Evolutionary conservation across 2,329 filamentous ascomycete genomes (phyloP), one percentile per base, ranked within the genome.

Genomic region (Cordyceps pruinosa): DNA sequence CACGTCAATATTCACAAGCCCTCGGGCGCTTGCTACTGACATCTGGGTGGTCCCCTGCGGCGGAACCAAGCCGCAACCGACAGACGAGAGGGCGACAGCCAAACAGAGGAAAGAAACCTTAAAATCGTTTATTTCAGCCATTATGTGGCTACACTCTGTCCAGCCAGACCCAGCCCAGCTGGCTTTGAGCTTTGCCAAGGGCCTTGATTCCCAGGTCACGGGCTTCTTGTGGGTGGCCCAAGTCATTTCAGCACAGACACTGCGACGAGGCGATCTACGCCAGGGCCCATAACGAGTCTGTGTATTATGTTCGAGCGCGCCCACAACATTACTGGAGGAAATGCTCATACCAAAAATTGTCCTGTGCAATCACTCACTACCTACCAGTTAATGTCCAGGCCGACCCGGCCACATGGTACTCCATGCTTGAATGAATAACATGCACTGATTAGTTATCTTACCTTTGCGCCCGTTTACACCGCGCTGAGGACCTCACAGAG

Each of bases 161-260:
- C 41, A 7, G 39, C 51, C 28, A 26, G 23, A 8, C 19, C 21
- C 30, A 28, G 28, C 15, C 21, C 51, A 35, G 28, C 28, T 21
- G 7, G 13, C 28, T 21, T 34, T 9, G n/a, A 13, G 17, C 26
- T 15, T 19, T 10, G 41, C 30, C 41, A 54, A 54, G 30, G 42
- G 25, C 39, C 39, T 42, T 23, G 37, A 17, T 42, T 42, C 23
- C 30, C 41, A 17, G 30, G 41, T 47, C 41, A 19, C 19, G 30
- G 30, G 30, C 30, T 44, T 12, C 13, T 15, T n/a, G 49, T 44
- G 41, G 39, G 21, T 9, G 41, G 39, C 28, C 32, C 42, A 39
- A 55, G 42, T 39, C 21, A 30, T 32, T 23, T 55, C 23, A 26
- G 52, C 52, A 55, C 52, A 47, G 52, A 55, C 52, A 46, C 28